phyloP scores from a whole-genome alignment of 495 filamentous ascomycete species.

The Aspergillus panamensis region DNA sequence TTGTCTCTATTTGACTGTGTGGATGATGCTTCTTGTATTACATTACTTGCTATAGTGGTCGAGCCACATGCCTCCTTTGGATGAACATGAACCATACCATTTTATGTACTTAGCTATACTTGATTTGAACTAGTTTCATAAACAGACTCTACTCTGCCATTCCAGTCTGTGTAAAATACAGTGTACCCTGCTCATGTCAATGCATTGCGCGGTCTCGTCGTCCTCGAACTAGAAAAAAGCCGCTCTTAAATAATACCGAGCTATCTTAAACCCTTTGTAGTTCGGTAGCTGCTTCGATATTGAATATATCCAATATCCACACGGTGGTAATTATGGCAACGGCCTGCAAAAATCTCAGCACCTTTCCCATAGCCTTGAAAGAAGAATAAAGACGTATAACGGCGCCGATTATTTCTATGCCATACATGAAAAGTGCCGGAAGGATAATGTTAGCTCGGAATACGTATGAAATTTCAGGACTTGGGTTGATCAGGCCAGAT shows the following conservation, averaged over 20 bases:
- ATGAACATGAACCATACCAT: neutral
- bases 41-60: too few species aligned
- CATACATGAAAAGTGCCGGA: neutral
- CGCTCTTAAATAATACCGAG: neutral
- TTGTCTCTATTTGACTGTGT: too few species aligned
- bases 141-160: too few species aligned
- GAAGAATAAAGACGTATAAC: neutral
- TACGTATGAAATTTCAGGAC: neutral
- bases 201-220: neutral
- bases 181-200: neutral
- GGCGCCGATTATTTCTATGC: neutral
- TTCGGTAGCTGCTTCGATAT: neutral
- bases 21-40: too few species aligned
- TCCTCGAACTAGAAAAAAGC: neutral
- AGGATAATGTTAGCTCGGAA: neutral
- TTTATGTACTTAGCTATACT: neutral
- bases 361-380: neutral
- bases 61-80: neutral
- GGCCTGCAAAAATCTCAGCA: neutral
- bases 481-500: too few species aligned
- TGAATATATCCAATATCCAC: neutral
- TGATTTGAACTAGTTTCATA: neutral
- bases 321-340: neutral
- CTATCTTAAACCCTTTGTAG: neutral
- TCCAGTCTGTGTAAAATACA: too few species aligned